Percentiles rank a stretch among this genome's conserved stretches.
Evolutionary conservation across 139 green algal species (phyloP).

Genomic region (Edaphochlamys debaryana): DNA sequence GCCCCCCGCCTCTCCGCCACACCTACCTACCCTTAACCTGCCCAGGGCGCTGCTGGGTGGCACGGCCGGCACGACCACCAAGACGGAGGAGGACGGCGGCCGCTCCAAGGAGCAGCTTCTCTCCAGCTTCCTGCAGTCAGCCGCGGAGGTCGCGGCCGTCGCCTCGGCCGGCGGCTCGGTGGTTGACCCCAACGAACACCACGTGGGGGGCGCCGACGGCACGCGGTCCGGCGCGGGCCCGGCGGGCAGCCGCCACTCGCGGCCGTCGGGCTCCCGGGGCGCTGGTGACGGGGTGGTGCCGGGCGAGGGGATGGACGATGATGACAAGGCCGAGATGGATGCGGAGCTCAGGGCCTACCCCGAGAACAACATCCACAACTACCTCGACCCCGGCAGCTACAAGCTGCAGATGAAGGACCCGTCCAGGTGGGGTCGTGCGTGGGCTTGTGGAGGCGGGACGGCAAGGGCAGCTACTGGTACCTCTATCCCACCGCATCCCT

Average conservation of each 20-base stretch:
- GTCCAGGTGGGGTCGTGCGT: neutral
- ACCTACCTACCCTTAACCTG: no score
- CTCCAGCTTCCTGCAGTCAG: conserved; percentile 5
- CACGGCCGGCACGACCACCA: no score
- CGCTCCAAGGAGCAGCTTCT: conserved; percentile 8
- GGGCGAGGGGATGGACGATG: no score
- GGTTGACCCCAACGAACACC: conserved; percentile 24
- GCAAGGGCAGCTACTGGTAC: neutral
- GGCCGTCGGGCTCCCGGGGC: neutral
- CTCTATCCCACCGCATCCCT: no score
- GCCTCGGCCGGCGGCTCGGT: conserved; percentile 19
- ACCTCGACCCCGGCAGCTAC: conserved; percentile 47
- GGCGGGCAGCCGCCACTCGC: neutral
- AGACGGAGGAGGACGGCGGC: no score
- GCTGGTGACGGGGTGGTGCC: neutral
- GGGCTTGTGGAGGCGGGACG: neutral
- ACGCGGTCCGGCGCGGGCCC: neutral
- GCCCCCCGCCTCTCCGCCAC: no score
- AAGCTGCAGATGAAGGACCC: conserved; percentile 39
- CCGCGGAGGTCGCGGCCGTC: conserved; percentile 11
- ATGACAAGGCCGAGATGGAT: neutral
- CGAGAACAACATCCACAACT: conserved; percentile 55
- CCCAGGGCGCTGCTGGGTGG: no score
- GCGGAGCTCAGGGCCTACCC: conserved; percentile 3
- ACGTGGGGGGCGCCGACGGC: neutral